Evolutionary conservation across 2,329 filamentous ascomycete species (phyloP).

Genomic region (Botryotinia narcissicola): DNA sequence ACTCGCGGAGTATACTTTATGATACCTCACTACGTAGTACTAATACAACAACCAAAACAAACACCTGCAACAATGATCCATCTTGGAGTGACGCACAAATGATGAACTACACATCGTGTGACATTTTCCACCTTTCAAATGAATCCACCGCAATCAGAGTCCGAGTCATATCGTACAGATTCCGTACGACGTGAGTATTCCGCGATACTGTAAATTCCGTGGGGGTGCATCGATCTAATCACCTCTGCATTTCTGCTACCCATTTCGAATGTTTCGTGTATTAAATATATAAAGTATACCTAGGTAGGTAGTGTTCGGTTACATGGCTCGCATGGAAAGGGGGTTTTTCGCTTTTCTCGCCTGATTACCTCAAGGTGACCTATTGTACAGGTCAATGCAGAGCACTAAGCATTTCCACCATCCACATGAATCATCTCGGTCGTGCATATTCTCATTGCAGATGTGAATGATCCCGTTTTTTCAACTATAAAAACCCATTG

Average conservation of each 20-base stretch:
- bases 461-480: background rate
- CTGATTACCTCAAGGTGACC: background rate
- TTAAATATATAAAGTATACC: background rate
- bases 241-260: background rate
- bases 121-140: background rate
- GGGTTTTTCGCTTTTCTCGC: background rate
- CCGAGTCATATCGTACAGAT: background rate
- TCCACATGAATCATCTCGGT: background rate
- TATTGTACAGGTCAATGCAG: background rate
- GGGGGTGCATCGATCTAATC: background rate
- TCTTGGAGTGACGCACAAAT: background rate
- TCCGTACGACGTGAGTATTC: background rate
- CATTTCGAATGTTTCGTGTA: background rate
- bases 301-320: background rate
- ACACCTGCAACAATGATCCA: background rate
- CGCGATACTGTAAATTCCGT: background rate
- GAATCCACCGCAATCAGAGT: background rate
- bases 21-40: background rate
- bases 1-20: background rate
- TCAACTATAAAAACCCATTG: background rate
- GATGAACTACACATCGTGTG: background rate
- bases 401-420: background rate
- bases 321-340: background rate
- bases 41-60: background rate
- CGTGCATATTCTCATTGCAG: background rate